Conservation (phyloP, 768 basidiomycete species). For the Suillus alpinus region DNA sequence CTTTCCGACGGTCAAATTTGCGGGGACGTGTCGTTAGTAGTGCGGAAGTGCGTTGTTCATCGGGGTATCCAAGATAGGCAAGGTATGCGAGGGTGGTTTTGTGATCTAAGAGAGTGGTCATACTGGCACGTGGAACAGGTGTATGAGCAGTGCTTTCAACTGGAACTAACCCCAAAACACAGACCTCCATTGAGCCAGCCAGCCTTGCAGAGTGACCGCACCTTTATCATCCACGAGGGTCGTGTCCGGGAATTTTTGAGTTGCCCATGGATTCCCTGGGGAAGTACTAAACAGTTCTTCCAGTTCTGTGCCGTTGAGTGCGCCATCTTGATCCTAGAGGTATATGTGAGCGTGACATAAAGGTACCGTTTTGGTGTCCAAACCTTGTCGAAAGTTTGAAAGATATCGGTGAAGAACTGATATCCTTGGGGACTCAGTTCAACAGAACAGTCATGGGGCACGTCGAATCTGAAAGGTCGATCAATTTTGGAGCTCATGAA, state of each 20-base stretch:
- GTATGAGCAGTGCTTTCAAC: not conserved
- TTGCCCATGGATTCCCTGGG: slow-evolving; percentile 95
- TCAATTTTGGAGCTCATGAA: slow-evolving; percentile 9
- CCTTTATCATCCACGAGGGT: slow-evolving; percentile 85
- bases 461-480: slow-evolving; percentile 69
- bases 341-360: slow-evolving; percentile 2
- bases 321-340: slow-evolving; percentile 88
- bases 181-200: slow-evolving; percentile 98
- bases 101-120: slow-evolving; percentile 96
- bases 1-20: slow-evolving; percentile 80
- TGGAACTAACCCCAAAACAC: slow-evolving; percentile 15
- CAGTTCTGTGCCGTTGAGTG: slow-evolving; percentile 78
- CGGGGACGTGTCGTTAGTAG: slow-evolving; percentile 82
- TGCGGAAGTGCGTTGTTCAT: slow-evolving; percentile 75
- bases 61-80: slow-evolving; percentile 90
- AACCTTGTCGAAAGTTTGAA: slow-evolving; percentile 93
- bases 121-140: slow-evolving; percentile 45
- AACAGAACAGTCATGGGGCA: slow-evolving; percentile 90
- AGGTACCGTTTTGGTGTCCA: not conserved
- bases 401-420: slow-evolving; percentile 95
- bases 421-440: slow-evolving; percentile 93
- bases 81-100: slow-evolving; percentile 91
- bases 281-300: slow-evolving; percentile 90
- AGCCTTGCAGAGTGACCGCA: slow-evolving; percentile 93
- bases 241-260: slow-evolving; percentile 88